Evolutionary conservation across 345 rosid genomes (phyloP).

Genomic region (Acer campestre): DNA sequence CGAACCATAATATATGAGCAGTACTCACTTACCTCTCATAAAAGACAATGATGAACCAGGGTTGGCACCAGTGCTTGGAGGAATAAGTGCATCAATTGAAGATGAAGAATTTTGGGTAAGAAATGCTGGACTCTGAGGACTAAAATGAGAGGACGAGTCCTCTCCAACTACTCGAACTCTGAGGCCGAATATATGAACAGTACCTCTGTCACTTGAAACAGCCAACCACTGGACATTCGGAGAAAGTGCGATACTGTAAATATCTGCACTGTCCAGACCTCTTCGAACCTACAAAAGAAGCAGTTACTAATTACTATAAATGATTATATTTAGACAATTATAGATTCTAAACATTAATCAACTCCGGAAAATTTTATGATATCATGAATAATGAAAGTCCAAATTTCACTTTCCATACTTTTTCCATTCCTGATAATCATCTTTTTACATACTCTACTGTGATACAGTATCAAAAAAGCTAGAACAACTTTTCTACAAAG

Average conservation of each 20-base stretch:
- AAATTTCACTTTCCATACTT: too few species aligned
- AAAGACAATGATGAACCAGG: conserved; percentile 84
- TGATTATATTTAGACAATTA: not conserved
- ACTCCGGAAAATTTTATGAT: not conserved
- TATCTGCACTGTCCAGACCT: conserved; percentile 90
- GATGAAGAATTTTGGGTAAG: conserved; percentile 57
- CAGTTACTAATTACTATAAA: conserved; percentile 25
- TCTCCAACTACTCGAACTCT: conserved; percentile 75
- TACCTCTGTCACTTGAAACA: conserved; percentile 88
- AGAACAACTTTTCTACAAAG: not conserved
- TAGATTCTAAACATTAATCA: not conserved
- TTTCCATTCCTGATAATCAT: too few species aligned
- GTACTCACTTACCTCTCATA: conserved; percentile 63
- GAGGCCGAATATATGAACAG: conserved; percentile 85
- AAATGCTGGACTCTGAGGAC: conserved; percentile 40
- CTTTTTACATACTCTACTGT: not conserved
- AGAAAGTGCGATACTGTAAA: conserved; percentile 77
- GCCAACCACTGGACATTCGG: conserved; percentile 84
- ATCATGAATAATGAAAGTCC: not conserved
- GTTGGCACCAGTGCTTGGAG: conserved; percentile 72
- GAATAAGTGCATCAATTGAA: conserved; percentile 63
- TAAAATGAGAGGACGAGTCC: conserved; percentile 50
- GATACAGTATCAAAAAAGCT: not conserved
- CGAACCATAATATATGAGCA: not conserved
- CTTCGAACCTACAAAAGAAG: conserved; percentile 66